Evolutionary conservation across 805 yeast genomes (phyloP).

Genomic region (Grigorovia transvaalensis): DNA sequence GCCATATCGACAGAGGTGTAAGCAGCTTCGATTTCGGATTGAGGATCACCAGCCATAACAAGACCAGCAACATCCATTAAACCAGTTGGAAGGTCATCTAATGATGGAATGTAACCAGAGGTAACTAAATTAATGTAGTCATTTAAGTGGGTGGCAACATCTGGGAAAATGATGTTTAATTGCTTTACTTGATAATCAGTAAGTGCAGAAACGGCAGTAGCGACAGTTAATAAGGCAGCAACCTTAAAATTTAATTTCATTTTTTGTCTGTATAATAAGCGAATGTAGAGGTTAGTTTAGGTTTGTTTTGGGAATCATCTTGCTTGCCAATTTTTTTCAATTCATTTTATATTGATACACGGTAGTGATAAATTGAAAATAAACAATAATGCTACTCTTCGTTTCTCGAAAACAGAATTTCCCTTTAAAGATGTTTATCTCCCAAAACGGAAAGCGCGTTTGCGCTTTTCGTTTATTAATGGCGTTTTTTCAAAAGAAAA

Average conservation of each 20-base stretch:
- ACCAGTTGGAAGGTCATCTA: slow-evolving; percentile 14
- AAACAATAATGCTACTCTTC: not conserved
- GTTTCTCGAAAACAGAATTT: not conserved
- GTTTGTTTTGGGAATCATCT: not conserved
- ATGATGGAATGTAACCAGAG: not conserved
- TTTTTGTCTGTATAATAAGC: not conserved
- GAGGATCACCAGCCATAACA: slow-evolving; percentile 11
- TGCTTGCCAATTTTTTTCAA: not conserved
- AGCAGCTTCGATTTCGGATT: slow-evolving; percentile 8
- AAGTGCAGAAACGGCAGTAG: not conserved
- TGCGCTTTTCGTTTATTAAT: not conserved
- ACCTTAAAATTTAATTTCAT: not conserved
- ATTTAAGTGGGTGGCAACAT: not conserved
- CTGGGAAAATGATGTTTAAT: not conserved
- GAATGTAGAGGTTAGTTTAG: not conserved
- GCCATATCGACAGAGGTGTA: slow-evolving; percentile 12
- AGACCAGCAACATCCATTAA: slow-evolving; percentile 17
- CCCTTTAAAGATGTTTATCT: not conserved
- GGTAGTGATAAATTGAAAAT: not conserved
- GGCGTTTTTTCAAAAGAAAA: not conserved
- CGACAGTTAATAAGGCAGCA: not conserved
- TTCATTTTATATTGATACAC: not conserved
- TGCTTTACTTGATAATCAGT: not conserved
- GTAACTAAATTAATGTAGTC: not conserved
- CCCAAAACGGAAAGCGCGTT: not conserved